phyloP scores from a whole-genome alignment of 2,329 filamentous ascomycete species.

The Lachnellula subtilissima region DNA sequence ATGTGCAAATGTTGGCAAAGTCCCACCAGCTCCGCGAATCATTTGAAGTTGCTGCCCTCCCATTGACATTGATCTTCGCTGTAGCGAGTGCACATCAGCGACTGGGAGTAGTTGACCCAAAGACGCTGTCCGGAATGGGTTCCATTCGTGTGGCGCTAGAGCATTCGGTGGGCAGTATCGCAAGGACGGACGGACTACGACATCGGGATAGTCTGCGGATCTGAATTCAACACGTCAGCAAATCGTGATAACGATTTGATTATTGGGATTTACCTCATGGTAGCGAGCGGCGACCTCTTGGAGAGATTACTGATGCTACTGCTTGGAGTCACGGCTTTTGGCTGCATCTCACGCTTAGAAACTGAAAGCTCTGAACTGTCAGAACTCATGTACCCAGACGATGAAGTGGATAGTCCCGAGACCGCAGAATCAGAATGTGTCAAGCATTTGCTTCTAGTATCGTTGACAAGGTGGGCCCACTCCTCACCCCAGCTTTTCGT shows the following conservation, averaged over 20 bases:
- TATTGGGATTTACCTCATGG: conserved; percentile 18
- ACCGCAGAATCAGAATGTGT: conserved; percentile 19
- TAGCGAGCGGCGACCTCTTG: conserved; percentile 24
- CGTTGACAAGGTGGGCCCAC: conserved; percentile 19
- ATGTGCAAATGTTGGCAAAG: conserved; percentile 9
- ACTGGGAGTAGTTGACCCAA: conserved; percentile 17
- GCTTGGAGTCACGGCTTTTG: conserved; percentile 23
- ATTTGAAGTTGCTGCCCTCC: conserved; percentile 5
- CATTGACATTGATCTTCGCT: conserved; percentile 10
- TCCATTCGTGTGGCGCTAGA: conserved; percentile 22
- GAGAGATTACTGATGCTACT: conserved; percentile 26
- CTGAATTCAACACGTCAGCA: conserved; percentile 13
- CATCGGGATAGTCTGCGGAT: conserved; percentile 23
- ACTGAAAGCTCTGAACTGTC: conserved; percentile 12
- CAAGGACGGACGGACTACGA: conserved; percentile 20
- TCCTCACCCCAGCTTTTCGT: conserved; percentile 16
- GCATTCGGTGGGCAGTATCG: conserved; percentile 20
- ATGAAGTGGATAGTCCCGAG: conserved; percentile 16
- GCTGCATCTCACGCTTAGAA: conserved; percentile 3
- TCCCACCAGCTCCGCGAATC: conserved; percentile 9
- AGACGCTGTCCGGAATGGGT: conserved; percentile 13
- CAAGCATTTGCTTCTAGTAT: conserved; percentile 4
- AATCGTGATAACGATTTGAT: neutral
- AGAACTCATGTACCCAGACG: conserved; percentile 13
- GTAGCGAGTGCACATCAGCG: conserved; percentile 14